Evolutionary conservation across 2,329 filamentous ascomycete species (phyloP), one percentile per base, ranked within the genome.

Genomic region (Ceratocystis diversiconidia): DNA sequence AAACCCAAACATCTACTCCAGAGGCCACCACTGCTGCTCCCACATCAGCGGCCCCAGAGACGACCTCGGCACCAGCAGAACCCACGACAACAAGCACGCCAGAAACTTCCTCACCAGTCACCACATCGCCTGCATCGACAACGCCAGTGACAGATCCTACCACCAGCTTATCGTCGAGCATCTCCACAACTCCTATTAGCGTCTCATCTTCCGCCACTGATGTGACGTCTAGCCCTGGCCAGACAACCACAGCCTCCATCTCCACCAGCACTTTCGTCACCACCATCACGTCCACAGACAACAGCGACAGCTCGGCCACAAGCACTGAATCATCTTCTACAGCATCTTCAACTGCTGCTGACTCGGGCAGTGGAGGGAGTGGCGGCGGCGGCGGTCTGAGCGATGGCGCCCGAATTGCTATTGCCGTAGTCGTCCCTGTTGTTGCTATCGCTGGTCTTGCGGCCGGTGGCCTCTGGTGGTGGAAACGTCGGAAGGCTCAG

Each of bases 371-470:
- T 5, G 69, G 71, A 46, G 66, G 70, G 8, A 62, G 69, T 6
- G 65, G 50, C 3, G 57, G 48, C 6, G 70, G 73, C n/a, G 73
- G 76, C 5, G 81, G 83, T 1, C 76, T 92, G 6, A 77, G 73
- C 69, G 80, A 81, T 61, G 80, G 81, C 43, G 87, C 87, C 61
- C 92, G 84, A 70, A 96, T 95, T 68, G 92, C 94, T 6, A 86
- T 97, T 62, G 92, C 92, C 2, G 94, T 99, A 0, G 90, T 96
- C 5, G 89, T 97, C 1, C 94, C 94, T 3, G 92, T 99, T 61
- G 90, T 86, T 0, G 90, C 87, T 1, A 90, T 97, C 46, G 90
- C 90, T 1, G 75, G 95, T 19, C 79, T 97, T 25, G 85, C 92
- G 1, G 75, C 92, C 7, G 84, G 83, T 2, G 88, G 85, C 5